Conservation (phyloP, 257 asterid genomes). For the Nicotiana paniculata region DNA sequence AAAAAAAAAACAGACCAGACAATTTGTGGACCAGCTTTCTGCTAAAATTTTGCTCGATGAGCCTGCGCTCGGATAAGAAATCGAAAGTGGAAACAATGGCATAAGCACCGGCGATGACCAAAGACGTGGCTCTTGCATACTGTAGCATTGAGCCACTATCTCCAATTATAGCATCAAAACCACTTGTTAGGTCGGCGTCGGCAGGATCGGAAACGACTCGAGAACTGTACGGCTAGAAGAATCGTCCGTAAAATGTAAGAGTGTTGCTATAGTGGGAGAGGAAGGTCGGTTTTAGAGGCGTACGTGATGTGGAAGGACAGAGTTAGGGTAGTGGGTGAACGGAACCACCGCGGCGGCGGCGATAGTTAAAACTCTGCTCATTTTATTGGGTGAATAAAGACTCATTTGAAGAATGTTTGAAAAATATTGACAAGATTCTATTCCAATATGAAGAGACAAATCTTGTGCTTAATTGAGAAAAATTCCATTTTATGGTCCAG, state of each 20-base stretch:
- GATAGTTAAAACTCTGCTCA: slow-evolving; percentile 24
- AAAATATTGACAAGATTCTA: too few relatives aligned
- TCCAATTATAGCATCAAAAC: slow-evolving; percentile 18
- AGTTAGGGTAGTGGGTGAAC: slow-evolving; percentile 6
- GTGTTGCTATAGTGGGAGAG: not conserved
- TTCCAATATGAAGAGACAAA: too few relatives aligned
- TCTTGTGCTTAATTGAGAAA: too few relatives aligned
- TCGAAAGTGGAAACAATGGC: slow-evolving; percentile 73
- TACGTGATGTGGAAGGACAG: slow-evolving; percentile 9
- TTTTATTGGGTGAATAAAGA: not conserved
- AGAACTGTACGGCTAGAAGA: not conserved
- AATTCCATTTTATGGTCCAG: too few relatives aligned
- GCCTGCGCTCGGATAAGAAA: slow-evolving; percentile 49
- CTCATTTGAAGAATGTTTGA: too few relatives aligned
- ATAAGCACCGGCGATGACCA: slow-evolving; percentile 68
- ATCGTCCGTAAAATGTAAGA: not conserved
- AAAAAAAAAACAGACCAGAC: too few relatives aligned
- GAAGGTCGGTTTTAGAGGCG: not conserved
- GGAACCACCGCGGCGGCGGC: slow-evolving; percentile 15
- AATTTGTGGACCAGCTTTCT: too few relatives aligned
- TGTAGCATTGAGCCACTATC: slow-evolving; percentile 28
- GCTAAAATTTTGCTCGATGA: slow-evolving; percentile 39
- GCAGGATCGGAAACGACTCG: slow-evolving; percentile 15
- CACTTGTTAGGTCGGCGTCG: not conserved
- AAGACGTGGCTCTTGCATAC: slow-evolving; percentile 71